Evolutionary conservation across 306 rosid genomes (phyloP).

Genomic region (Alnus glutinosa): DNA sequence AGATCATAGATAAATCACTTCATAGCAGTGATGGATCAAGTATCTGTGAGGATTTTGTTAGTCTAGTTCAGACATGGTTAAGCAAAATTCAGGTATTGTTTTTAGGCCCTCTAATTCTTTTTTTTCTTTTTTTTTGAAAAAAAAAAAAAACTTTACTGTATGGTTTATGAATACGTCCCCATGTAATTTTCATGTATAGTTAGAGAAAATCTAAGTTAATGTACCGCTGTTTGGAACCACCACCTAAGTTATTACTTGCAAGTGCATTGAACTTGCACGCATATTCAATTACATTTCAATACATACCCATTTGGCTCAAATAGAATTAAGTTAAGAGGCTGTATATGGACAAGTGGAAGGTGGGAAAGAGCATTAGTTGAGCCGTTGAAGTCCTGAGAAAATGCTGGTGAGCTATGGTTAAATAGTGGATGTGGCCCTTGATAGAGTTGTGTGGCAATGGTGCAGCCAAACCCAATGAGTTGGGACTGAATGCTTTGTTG

Average conservation of each 20-base stretch:
- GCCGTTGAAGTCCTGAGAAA: neutral
- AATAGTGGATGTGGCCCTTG: neutral
- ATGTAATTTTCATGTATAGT: neutral
- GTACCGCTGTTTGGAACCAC: neutral
- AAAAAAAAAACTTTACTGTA: neutral
- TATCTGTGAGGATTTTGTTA: constrained; percentile 84
- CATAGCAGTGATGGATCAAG: constrained; percentile 63
- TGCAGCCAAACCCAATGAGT: constrained; percentile 1
- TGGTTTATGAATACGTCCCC: neutral
- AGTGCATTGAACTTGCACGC: neutral
- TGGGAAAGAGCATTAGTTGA: neutral
- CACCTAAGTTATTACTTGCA: neutral
- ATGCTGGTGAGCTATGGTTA: neutral
- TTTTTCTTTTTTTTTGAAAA: neutral
- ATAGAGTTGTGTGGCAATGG: neutral
- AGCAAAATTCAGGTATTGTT: constrained; percentile 77
- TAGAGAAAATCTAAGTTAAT: neutral
- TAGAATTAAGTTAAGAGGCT: neutral
- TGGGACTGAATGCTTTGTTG: neutral
- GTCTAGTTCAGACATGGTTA: constrained; percentile 81
- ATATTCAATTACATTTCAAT: neutral
- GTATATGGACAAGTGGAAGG: neutral
- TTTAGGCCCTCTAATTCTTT: constrained; percentile 17
- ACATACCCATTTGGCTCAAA: neutral
- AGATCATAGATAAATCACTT: constrained; percentile 79